phyloP scores from a whole-genome alignment of 2,329 filamentous ascomycete species.

The Huntiella decipiens region DNA sequence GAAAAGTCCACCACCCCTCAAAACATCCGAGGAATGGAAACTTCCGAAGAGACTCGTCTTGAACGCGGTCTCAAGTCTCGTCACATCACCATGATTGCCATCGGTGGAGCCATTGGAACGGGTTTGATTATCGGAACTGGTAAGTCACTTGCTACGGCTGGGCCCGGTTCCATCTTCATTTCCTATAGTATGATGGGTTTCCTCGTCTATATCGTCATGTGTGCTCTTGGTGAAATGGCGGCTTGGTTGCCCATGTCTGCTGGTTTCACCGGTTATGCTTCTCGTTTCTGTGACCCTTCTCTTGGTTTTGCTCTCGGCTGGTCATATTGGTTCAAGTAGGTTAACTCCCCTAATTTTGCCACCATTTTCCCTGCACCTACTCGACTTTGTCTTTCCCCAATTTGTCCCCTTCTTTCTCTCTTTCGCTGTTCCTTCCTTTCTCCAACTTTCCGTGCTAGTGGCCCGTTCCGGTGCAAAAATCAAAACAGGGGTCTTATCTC shows the following conservation, averaged over 20 bases:
- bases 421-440: neutral
- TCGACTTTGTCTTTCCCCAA: neutral
- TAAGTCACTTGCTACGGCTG: conserved; percentile 31
- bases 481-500: neutral
- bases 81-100: conserved; percentile 44
- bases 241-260: conserved; percentile 60
- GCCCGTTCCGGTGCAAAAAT: no score
- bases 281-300: conserved; percentile 61
- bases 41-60: conserved; percentile 27
- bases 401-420: neutral
- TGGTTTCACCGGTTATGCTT: conserved; percentile 67
- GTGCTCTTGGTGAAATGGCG: conserved; percentile 66
- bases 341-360: conserved; percentile 12
- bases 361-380: neutral
- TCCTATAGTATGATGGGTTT: conserved; percentile 51
- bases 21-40: conserved; percentile 30
- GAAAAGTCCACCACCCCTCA: conserved; percentile 4
- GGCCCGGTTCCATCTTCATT: conserved; percentile 50
- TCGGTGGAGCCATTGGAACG: conserved; percentile 56
- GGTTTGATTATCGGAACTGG: conserved; percentile 55
- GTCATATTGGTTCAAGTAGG: conserved; percentile 27
- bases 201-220: conserved; percentile 67
- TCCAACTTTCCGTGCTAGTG: no score
- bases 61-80: conserved; percentile 34
- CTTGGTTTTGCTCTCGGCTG: conserved; percentile 64